Percentiles rank a stretch among this genome's conserved stretches.
These are phyloP conservation scores for Porphyrellus cyaneotinctus DNA, from an alignment of 768 basidiomycete species.

Conservation along the genomic window DNA sequence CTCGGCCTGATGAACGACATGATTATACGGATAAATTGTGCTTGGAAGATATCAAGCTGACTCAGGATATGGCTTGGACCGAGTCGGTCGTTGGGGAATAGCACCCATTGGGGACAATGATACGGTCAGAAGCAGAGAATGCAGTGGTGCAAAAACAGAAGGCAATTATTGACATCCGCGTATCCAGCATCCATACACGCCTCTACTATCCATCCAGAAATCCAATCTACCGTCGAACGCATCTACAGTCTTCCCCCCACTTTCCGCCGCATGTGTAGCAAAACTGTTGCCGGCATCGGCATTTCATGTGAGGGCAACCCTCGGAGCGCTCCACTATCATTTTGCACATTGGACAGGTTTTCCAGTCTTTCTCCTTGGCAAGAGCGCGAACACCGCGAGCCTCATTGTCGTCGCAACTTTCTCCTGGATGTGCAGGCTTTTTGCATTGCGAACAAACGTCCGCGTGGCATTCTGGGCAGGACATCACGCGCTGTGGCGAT, in stretches of 20 bases:
- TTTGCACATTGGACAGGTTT: slow-evolving; percentile 57
- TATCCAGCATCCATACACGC: neutral
- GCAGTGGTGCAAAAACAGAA: too few species aligned
- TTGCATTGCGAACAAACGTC: slow-evolving; percentile 49
- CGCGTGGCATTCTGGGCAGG: slow-evolving; percentile 40
- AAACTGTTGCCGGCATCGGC: slow-evolving; percentile 38
- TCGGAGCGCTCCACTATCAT: slow-evolving; percentile 48
- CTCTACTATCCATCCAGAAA: neutral
- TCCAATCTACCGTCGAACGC: neutral
- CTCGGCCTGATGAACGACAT: neutral
- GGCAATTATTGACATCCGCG: too few species aligned
- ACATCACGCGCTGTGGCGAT: slow-evolving; percentile 14
- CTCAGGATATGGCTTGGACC: neutral
- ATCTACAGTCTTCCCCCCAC: slow-evolving; percentile 6
- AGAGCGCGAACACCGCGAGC: slow-evolving; percentile 43
- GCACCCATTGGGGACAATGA: too few species aligned
- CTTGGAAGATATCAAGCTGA: neutral
- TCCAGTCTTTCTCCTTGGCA: slow-evolving; percentile 47
- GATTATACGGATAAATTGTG: neutral
- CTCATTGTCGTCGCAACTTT: slow-evolving; percentile 41
- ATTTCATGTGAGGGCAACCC: slow-evolving; percentile 61
- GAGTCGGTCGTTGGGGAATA: neutral
- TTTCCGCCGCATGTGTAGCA: slow-evolving; percentile 22
- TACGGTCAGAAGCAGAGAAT: neutral
- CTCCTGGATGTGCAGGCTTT: slow-evolving; percentile 36